These are phyloP conservation scores for Perkinsus chesapeaki DNA, from an alignment of 169 alveolate species.

Conservation along the genomic window DNA sequence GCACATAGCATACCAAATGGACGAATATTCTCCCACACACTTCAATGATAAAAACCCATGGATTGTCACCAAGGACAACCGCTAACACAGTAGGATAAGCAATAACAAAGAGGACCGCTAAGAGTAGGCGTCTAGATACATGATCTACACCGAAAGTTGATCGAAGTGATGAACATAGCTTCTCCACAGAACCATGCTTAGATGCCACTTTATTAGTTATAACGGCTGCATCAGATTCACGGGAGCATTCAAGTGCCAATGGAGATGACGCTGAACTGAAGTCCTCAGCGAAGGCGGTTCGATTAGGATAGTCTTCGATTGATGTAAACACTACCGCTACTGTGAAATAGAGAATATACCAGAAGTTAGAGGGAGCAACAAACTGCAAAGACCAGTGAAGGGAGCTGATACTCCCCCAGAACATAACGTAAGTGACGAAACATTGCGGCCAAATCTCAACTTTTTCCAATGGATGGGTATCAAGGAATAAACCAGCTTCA, in stretches of 20 bases:
- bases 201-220: neutral
- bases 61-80: no score
- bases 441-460: neutral
- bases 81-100: no score
- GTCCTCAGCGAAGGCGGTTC: neutral
- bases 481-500: neutral
- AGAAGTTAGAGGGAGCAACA: neutral
- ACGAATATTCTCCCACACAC: no score
- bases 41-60: no score
- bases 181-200: neutral
- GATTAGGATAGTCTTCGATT: neutral
- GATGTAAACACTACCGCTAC: neutral
- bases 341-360: neutral
- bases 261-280: neutral
- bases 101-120: neutral
- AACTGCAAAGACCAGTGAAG: neutral
- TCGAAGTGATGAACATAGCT: neutral
- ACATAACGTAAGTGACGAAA: neutral
- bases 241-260: neutral
- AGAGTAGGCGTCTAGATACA: neutral
- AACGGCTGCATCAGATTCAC: neutral
- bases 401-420: neutral
- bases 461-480: neutral
- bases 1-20: no score
- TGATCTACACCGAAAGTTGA: neutral